Evolutionary conservation across 2,329 filamentous ascomycete genomes (phyloP), one percentile per base, ranked within the genome.

Genomic region (Didymosphaeria variabile): DNA sequence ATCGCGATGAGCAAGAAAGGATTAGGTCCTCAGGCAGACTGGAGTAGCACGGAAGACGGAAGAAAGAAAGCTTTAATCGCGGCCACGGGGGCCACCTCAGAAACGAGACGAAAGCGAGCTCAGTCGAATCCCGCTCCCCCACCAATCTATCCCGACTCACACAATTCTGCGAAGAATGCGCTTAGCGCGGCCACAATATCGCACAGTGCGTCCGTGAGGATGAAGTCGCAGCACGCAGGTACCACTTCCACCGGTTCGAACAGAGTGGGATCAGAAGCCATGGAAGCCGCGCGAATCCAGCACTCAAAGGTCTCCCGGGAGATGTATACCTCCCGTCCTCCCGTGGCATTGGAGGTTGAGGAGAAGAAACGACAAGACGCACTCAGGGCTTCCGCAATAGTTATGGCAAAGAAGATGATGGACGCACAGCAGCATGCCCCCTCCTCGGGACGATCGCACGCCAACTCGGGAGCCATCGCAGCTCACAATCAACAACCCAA

Each of bases 341-440:
- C 89, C 0, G 87, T 96, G 3, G 84, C 87, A 29, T 81, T 86
- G 1, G 92, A 96, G 71, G 80, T 88, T 0, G 90, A 95, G 44
- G 93, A 97, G 71, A 86, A 89, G 75, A 88, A 86, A 63, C 87
- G 86, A 60, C 86, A 89, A 47, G 90, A 93, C 67, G 88, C 89
- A 5, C 82, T 97, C 2, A 90, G 90, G 65, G 92, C 93, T 32
- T 94, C 93, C 21, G 93, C 94, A 2, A 83, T 97, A 3, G 92
- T 91, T 12, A 97, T 97, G 93, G 93, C 94, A 7, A 91, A 90
- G 78, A 88, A 90, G 68, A 94, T 97, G 88, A 97, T 93, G 73
- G 86, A 83, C 12, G 82, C 87, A 36, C 89, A 93, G 67, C 87
- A 92, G 63, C 86, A 85, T 1, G 85, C 88, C 7, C 81, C 84